Base-by-base conservation (phyloP, 345 rosid genomes). In the Brassica rapa region DNA sequence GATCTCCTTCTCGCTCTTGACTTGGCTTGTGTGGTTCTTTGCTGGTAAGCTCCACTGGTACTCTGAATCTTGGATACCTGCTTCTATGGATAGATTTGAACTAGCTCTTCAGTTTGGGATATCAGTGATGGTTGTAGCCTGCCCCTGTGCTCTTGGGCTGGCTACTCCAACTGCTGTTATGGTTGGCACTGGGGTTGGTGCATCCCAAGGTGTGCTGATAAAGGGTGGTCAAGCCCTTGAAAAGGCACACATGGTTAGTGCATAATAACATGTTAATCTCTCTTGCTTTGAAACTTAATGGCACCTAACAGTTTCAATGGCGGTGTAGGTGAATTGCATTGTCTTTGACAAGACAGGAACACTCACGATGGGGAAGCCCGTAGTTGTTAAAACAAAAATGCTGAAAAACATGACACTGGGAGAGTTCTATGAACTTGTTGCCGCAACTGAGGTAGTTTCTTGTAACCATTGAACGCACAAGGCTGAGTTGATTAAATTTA, bases 81-180 rank as follows among this genome's bases (percentile, higher is more conserved):
- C 87, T 74, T 91, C 98, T 11, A 89, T 94, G 98, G 98, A 91
- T 81, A 89, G 92, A 72, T 94, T 94, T 56, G 85, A 94, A 85
- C 91, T 94, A 23, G 92, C 98, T 35, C 93, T 94, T 51, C 98
- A 94, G 82, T 92, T 92, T 24, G 98, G 98, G 62, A 94, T 94
- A 74, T 91, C 98, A 16, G 98, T 94, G 24, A 91, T 94, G 97
- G 98, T 94, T 75, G 90, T 94, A 62, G 98, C 98, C 32, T 94
- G 98, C 69, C 98, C 98, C 16, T 94, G 98, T 73, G 98, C 98
- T 77, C 86, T 94, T 5, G 98, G 98, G 8, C 87, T 94, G 15
- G 98, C 98, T n/a, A 94, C 98, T 68, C 98, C 98, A 14, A 94
- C 98, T 0, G 98, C 98, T 73, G 98, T 94, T 66, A 94, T 94